Evolutionary conservation across 257 asterid species (phyloP), one percentile per base, ranked within the genome.

Genomic region (Cinchona pubescens): DNA sequence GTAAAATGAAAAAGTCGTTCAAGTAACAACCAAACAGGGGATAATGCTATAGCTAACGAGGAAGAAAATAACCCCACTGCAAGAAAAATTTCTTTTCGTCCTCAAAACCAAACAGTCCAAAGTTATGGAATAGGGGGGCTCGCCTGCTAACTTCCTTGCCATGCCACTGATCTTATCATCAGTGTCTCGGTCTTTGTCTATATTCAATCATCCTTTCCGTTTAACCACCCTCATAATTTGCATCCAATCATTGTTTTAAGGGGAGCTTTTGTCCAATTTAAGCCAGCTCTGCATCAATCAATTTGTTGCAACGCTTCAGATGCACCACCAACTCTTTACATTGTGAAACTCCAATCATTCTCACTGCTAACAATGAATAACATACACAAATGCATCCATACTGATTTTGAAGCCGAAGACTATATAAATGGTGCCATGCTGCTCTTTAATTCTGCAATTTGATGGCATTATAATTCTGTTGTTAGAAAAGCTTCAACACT

Each of bases 381-480:
- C 66, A 80, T 89, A 53, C 88, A 87, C 21, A 83, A 65, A 38
- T 91, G 87, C 87, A 46, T 18, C 13, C 79, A 86, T 7, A 30
- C 63, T 29, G 82, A 73, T 35, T 90, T 92, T 48, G 81, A 90
- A 74, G 95, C 93, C 2, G 97, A 89, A 69, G 93, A 96, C 79
- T 88, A 88, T 88, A 88, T 82, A 88, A 82, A 77, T 92, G 96
- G 94, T 92, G 80, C 61, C 2, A 5, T 53, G 19, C 25, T 15
- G 18, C 38, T 16, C 38, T 70, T 40, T 11, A 19, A n/a, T 34
- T 38, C 37, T 15, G 5, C 46, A 58, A n/a, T 37, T 6, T 56
- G 13, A 55, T 55, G 60, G 60, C 29, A 7, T 56, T 32, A n/a
- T 23, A 9, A 56, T 7, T n/a, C 32, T 7, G 32, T 56, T n/a